Base-by-base conservation (phyloP, 306 rosid genomes). In the Pachyrhizus erosus region DNA sequence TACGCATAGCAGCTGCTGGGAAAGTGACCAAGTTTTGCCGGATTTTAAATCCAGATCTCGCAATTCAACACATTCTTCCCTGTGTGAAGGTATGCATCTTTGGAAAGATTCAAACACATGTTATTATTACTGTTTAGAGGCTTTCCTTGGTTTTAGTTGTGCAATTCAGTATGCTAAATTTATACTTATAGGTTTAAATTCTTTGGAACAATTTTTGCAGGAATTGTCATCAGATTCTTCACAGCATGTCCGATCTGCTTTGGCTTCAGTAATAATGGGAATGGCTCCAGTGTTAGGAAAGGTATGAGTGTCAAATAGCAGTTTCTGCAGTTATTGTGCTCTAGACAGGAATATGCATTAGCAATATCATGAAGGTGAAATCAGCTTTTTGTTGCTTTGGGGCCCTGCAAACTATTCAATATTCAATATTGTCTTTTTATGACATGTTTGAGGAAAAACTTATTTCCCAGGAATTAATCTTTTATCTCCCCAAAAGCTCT, bases 231-330 rank as follows among this genome's bases (percentile, higher is more conserved):
- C 99, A 78, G 99, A 96, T 88, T 96, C 99, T 67, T 96, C 99
- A 14, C 99, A 96, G 86, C 99, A 96, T 86, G 99, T 96, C 64
- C 98, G 99, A 33, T 96, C 99, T 87, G 98, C 98, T 34, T 82
- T 96, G 82, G 99, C 99, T 89, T 93, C 99, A 40, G 99, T 96
- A 45, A 96, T 96, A 84, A 96, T 93, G 98, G 99, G 99, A 82
- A 93, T 93, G 96, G 98, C 99, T 79, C 98, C 97, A 39, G 95
- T 96, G 42, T 76, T 96, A 73, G 99, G 99, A 84, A 96, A 93
- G 99, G 99, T 96, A 88, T 45, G 77, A 43, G 40, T 76, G 48
- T 72, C 60, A 46, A 73, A 55, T 70, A 40, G 9, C 14, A 65
- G 24, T 62, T 15, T 71, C 57, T 70, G 77, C 66, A 62, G 75